Evolutionary conservation across 257 asterid genomes (phyloP).

Genomic region (Gentiana straminea): DNA sequence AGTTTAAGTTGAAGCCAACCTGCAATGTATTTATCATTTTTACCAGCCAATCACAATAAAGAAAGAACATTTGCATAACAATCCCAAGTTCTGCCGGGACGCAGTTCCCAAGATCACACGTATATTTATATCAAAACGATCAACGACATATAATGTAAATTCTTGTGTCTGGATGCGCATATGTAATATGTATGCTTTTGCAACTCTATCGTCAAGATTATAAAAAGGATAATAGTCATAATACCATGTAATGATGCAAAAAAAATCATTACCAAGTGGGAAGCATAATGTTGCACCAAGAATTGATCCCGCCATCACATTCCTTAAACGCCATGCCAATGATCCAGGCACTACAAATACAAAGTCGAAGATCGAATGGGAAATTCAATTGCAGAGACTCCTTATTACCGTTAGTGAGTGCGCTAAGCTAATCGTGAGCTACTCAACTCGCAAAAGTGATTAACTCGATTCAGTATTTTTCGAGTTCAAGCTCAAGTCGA

Average conservation of each 20-base stretch:
- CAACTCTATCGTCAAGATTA: too few relatives aligned
- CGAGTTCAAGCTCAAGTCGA: too few relatives aligned
- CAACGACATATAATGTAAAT: neutral
- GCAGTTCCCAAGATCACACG: too few relatives aligned
- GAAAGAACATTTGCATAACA: neutral
- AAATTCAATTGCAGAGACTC: neutral
- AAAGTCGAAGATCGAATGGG: neutral
- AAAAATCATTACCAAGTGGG: slow-evolving; percentile 59
- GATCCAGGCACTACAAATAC: slow-evolving; percentile 83
- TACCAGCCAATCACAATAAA: too few relatives aligned
- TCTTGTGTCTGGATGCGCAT: too few relatives aligned
- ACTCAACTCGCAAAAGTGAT: too few relatives aligned
- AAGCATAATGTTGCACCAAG: slow-evolving; percentile 89
- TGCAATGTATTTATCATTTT: slow-evolving; percentile 12
- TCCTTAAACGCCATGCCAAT: slow-evolving; percentile 74
- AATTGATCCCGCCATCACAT: slow-evolving; percentile 78
- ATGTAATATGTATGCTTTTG: too few relatives aligned
- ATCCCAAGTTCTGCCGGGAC: neutral
- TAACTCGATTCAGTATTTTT: too few relatives aligned
- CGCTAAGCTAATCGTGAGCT: too few relatives aligned
- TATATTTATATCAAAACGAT: too few relatives aligned
- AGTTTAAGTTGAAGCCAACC: slow-evolving; percentile 96
- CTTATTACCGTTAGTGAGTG: too few relatives aligned
- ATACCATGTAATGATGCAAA: neutral
- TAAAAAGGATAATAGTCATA: neutral